phyloP scores from a whole-genome alignment of 768 basidiomycete species.

The Pulveroboletus sp. region DNA sequence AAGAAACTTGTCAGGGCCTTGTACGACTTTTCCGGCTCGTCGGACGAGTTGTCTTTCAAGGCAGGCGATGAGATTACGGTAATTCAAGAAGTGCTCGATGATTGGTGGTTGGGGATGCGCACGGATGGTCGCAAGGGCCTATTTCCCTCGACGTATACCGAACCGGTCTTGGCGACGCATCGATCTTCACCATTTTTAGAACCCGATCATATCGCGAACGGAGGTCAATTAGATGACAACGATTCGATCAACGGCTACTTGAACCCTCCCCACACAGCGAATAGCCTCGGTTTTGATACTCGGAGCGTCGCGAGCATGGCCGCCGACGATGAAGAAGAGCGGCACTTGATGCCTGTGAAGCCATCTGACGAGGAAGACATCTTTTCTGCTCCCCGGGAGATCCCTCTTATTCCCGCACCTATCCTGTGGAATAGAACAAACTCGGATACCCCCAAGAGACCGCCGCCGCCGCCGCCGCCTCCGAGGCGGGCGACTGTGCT shows the following conservation, averaged over 20 bases:
- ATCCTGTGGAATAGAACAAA: constrained; percentile 24
- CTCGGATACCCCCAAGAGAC: constrained; percentile 36
- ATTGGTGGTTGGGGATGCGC: constrained; percentile 88
- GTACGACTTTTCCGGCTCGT: constrained; percentile 70
- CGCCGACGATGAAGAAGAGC: constrained; percentile 45
- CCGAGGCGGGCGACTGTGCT: constrained; percentile 45
- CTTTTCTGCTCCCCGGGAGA: constrained; percentile 16
- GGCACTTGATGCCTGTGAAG: constrained; percentile 29
- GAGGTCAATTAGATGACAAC: constrained; percentile 25
- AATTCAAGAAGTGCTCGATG: constrained; percentile 78
- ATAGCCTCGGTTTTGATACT: constrained; percentile 28
- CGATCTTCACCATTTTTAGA: constrained; percentile 34
- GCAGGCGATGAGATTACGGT: constrained; percentile 75
- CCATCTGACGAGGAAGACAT: constrained; percentile 23
- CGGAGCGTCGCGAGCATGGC: constrained; percentile 42
- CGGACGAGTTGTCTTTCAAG: constrained; percentile 77
- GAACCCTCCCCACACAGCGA: constrained; percentile 25
- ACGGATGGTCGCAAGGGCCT: constrained; percentile 64
- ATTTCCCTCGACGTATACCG: constrained; percentile 79
- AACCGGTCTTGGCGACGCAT: constrained; percentile 30
- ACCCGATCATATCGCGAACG: constrained; percentile 9
- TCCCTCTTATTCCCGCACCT: constrained; percentile 9
- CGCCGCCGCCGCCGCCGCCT: constrained; percentile 58
- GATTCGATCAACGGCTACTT: constrained; percentile 14
- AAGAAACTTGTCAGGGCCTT: constrained; percentile 63